Base-by-base conservation (phyloP, 2,329 filamentous ascomycete genomes). In the Fusarium hostae region DNA sequence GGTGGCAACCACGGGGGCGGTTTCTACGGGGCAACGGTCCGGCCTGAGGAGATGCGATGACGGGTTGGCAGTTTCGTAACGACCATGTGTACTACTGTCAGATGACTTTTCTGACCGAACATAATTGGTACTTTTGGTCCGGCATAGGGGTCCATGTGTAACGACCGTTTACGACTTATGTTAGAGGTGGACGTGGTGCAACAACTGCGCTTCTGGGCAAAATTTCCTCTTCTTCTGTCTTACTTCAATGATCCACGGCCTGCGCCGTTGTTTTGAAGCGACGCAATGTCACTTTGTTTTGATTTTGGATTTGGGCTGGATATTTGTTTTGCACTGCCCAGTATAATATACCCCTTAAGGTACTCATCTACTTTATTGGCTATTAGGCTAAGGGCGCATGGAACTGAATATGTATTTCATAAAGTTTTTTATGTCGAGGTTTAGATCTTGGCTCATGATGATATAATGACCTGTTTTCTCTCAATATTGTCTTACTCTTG, bases 11-110 rank as follows among this genome's bases (percentile, higher is more conserved):
- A 83, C 30, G 81, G 80, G 15, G 84, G 81, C 22, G 84, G 85
- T 11, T 87, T 87, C 77, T 89, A 89, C 69, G 87, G 86, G 32
- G 83, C 84, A 43, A 87, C 83, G 32, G 87, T 88, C 30, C 84
- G 85, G 20, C 82, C 86, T 24, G 84, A 87, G 72, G 85, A 88
- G 71, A 84, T 85, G 77, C 82, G 85, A 73, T 84, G 71, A 78
- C 64, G 54, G 26, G 45, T 37, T 51, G 32, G 57, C 47, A 51
- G 44, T 56, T 40, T 43, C 22, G 44, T 44, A 34, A 45, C 22
- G 39, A 59, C 57, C 57, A 55, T 41, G 39, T 54, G 50, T 52
- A 44, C 52, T 44, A 47, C 37, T 65, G 45, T 54, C 55, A 58
- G 68, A 51, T 70, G 41, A 57, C 45, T 61, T 41, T 32, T 47